phyloP scores from a whole-genome alignment of 805 yeast genomes.

The Suhomyces prunicola region DNA sequence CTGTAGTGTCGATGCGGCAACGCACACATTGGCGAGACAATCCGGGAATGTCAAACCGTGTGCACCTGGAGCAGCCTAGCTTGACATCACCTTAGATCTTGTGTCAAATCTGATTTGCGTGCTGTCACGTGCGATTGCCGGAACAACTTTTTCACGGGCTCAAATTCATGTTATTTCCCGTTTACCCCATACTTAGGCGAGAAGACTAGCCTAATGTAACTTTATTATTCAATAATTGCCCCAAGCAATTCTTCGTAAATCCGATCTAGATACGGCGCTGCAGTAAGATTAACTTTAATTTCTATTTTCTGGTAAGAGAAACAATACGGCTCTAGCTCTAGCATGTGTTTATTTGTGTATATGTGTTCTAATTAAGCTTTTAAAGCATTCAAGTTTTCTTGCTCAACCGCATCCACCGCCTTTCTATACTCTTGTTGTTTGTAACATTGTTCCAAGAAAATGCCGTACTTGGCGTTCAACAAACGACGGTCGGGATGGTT shows the following conservation, averaged over 20 bases:
- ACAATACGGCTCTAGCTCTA: not conserved
- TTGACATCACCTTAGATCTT: not conserved
- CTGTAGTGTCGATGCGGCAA: not conserved
- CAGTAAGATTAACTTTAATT: not conserved
- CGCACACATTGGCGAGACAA: not conserved
- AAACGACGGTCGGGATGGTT: slow-evolving; percentile 65
- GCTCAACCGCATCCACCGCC: slow-evolving; percentile 54
- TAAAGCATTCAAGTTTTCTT: slow-evolving; percentile 4
- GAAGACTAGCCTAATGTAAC: not conserved
- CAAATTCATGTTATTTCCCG: not conserved
- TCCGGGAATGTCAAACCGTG: not conserved
- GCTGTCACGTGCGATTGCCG: not conserved
- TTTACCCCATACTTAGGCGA: not conserved
- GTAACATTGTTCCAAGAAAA: slow-evolving; percentile 83
- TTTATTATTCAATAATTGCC: not conserved
- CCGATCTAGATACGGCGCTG: not conserved
- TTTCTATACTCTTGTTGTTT: slow-evolving; percentile 76
- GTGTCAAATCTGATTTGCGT: not conserved
- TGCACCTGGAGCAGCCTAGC: not conserved
- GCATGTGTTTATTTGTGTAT: not conserved
- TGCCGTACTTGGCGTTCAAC: slow-evolving; percentile 74
- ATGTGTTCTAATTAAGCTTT: not conserved
- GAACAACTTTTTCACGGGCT: not conserved
- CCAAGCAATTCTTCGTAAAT: not conserved
- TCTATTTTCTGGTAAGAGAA: not conserved